A percentile compares a stretch with the other conserved stretches of the same genome.
Conservation (phyloP, 2,329 filamentous ascomycete species). For the Scorias spongiosa region DNA sequence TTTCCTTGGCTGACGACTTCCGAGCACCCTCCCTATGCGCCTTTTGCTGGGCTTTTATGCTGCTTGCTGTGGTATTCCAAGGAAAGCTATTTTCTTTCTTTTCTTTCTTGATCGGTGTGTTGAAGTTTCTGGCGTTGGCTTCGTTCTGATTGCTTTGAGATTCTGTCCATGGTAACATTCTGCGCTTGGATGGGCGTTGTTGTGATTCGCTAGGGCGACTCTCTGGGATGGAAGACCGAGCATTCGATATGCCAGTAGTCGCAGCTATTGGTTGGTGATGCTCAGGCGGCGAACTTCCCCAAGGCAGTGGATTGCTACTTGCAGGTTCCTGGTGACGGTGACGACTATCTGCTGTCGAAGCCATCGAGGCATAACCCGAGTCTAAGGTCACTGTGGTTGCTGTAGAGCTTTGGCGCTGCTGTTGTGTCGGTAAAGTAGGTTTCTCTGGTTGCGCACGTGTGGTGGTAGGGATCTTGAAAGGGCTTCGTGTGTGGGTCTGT, state of each 20-base stretch:
- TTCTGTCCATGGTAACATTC: conserved; percentile 46
- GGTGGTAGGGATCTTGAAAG: conserved; percentile 13
- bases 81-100: conserved; percentile 28
- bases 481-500: conserved; percentile 5
- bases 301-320: conserved; percentile 48
- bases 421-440: not conserved
- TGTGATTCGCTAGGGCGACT: conserved; percentile 3
- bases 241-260: conserved; percentile 1
- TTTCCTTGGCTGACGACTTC: conserved; percentile 34
- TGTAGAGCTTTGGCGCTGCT: not conserved
- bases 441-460: conserved; percentile 7
- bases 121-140: conserved; percentile 10
- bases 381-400: conserved; percentile 3
- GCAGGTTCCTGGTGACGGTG: conserved; percentile 22
- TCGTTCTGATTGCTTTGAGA: conserved; percentile 11
- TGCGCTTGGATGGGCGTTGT: conserved; percentile 39
- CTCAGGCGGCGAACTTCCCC: conserved; percentile 41
- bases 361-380: conserved; percentile 13
- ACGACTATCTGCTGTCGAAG: conserved; percentile 17
- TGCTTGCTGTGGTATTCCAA: conserved; percentile 63
- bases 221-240: conserved; percentile 1
- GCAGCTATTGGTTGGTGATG: conserved; percentile 17
- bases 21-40: conserved; percentile 48
- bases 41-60: conserved; percentile 64
- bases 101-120: conserved; percentile 31